Base-by-base conservation (phyloP, 2,329 filamentous ascomycete genomes). In the Magnaporthales sp. region DNA sequence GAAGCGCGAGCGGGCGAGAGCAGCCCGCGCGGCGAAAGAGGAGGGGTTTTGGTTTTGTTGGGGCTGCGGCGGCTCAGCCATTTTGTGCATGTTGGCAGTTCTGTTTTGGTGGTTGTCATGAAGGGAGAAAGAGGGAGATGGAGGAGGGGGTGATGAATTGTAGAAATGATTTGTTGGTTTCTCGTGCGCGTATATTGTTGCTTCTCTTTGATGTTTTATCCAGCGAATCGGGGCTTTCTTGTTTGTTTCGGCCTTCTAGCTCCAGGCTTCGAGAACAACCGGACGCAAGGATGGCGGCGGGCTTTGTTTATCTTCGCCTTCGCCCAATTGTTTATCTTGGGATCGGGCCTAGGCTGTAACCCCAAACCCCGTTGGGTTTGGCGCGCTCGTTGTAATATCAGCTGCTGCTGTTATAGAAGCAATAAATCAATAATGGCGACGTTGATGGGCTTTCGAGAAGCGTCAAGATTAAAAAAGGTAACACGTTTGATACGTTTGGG, bases 1-100 rank as follows among this genome's bases (percentile, higher is more conserved):
- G 84, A 96, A 81, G 78, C 87, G 75, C 79, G 86, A 80, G 71
- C 76, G 77, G 58, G 64, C 64, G 11, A 54, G 30, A 8, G 64
- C 51, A 29, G 64, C 64, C 15, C 64, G 29, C 5, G 64, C 30
- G n/a, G 46, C 46, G 51, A 65, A 65, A 30, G 64, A 65, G 15
- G 51, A 27, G 22, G 11, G n/a, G 54, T 26, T 22, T 26, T 15
- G 54, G 19, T 68, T 56, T 22, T 67, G 69, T 32, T 70, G 70
- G 27, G 70, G 66, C 31, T 72, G 71, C 30, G 72, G 74, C 22
- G 73, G 38, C 31, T 46, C 24, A 30, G 63, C 32, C 63, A 46
- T 65, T 6, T 29, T 56, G 5, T 22, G 63, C 30, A 22, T 32
- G 3, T 31, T 31, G 31, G n/a, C 51, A 31, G 11, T 58, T 26